These are phyloP conservation scores for Datura wrightii DNA, from an alignment of 257 asterid genomes.

Conservation along the genomic window DNA sequence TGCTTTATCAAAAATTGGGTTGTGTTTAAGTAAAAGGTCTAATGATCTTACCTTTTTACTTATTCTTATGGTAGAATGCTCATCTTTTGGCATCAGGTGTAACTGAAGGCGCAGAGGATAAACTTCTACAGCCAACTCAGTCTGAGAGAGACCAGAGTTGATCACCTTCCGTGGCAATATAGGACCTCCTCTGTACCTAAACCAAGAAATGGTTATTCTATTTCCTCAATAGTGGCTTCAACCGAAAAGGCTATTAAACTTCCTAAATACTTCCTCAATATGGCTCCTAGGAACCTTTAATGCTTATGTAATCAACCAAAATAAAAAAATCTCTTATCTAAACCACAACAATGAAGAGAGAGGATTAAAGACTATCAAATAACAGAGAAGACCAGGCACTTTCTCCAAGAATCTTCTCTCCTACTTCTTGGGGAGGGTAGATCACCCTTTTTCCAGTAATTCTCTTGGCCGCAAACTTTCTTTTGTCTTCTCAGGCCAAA, in stretches of 20 bases:
- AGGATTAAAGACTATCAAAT: background rate
- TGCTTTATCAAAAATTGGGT: background rate
- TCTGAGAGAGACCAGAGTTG: slow-evolving; percentile 85
- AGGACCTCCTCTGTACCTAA: slow-evolving; percentile 99
- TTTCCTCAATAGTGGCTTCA: slow-evolving; percentile 30
- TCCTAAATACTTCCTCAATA: slow-evolving; percentile 4
- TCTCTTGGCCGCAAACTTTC: no score
- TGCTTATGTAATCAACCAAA: background rate
- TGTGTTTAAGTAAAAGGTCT: slow-evolving; percentile 2
- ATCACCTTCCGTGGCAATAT: slow-evolving; percentile 87
- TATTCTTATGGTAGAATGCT: slow-evolving; percentile 74
- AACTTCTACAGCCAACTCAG: slow-evolving; percentile 97
- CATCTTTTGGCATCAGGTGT: slow-evolving; percentile 93
- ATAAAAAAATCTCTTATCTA: background rate
- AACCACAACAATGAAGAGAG: background rate
- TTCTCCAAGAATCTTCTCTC: no score
- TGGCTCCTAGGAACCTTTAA: background rate
- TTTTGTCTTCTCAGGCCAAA: no score
- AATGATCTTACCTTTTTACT: slow-evolving; percentile 82
- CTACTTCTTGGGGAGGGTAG: no score
- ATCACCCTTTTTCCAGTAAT: no score
- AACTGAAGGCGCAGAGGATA: slow-evolving; percentile 94
- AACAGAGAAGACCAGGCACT: background rate
- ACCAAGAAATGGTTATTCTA: slow-evolving; percentile 45
- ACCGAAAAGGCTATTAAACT: background rate